phyloP scores from a whole-genome alignment of 2,329 filamentous ascomycete genomes.

The Sarocladium strictum region DNA sequence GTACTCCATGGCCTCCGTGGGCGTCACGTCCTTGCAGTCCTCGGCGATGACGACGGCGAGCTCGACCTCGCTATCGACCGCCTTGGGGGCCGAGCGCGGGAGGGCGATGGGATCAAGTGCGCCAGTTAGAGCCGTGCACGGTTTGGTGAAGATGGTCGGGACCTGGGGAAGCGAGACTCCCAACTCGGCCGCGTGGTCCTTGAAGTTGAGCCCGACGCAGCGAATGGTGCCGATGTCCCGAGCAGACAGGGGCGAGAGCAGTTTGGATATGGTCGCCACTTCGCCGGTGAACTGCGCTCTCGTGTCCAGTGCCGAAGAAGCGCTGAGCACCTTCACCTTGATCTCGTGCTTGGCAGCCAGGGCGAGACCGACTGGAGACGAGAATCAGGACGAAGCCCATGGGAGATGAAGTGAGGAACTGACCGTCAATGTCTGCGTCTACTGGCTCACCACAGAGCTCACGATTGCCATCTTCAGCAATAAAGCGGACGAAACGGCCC shows the following conservation, averaged over 20 bases:
- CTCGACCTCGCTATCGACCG: slow-evolving; percentile 45
- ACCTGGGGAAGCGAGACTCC: slow-evolving; percentile 15
- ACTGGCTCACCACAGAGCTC: slow-evolving; percentile 21
- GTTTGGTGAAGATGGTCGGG: slow-evolving; percentile 35
- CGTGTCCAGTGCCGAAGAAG: slow-evolving; percentile 20
- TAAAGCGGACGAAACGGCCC: slow-evolving; percentile 19
- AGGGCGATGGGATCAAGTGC: slow-evolving; percentile 36
- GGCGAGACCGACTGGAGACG: slow-evolving; percentile 15
- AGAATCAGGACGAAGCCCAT: not conserved
- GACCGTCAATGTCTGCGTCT: slow-evolving; percentile 17
- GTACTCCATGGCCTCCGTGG: slow-evolving; percentile 40
- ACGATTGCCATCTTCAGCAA: slow-evolving; percentile 17
- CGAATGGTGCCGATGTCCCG: slow-evolving; percentile 18
- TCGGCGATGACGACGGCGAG: slow-evolving; percentile 42
- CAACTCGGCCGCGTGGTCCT: slow-evolving; percentile 23
- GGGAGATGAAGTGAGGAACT: not conserved
- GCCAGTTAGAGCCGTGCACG: slow-evolving; percentile 30
- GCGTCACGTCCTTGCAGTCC: slow-evolving; percentile 40
- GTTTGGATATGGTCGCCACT: slow-evolving; percentile 21
- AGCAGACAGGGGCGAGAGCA: slow-evolving; percentile 13
- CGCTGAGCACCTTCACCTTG: slow-evolving; percentile 15
- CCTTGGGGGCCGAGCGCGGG: slow-evolving; percentile 38
- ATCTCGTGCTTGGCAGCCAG: slow-evolving; percentile 14
- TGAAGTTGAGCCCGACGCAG: slow-evolving; percentile 43
- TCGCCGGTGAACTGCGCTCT: slow-evolving; percentile 17